phyloP scores from a whole-genome alignment of 306 rosid genomes.

The Argentina anserina region DNA sequence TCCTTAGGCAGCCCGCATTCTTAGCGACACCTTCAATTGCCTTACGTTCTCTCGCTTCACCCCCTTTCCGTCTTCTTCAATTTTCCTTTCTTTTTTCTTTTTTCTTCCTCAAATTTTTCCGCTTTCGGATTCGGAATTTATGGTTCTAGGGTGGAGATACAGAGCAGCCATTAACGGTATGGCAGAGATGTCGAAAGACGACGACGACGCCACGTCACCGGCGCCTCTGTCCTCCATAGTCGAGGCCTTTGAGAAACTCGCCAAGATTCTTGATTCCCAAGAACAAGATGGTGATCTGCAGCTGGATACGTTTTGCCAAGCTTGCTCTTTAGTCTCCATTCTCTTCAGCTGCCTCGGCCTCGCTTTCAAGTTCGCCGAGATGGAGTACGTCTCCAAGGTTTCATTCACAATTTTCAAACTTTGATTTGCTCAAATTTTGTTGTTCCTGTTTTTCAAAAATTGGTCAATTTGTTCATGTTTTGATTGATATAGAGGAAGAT shows the following conservation, averaged over 20 bases:
- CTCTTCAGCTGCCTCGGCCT: conserved; percentile 82
- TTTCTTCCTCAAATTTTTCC: not conserved
- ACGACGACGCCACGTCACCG: not conserved
- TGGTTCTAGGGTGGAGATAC: conserved; percentile 5
- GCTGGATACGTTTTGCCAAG: conserved; percentile 54
- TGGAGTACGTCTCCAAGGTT: conserved; percentile 88
- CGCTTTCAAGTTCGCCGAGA: conserved; percentile 94
- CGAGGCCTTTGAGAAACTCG: conserved; percentile 67
- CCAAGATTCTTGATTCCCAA: conserved; percentile 18
- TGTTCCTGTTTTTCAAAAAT: not conserved
- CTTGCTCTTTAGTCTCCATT: conserved; percentile 58
- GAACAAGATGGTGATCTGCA: conserved; percentile 24
- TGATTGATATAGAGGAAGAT: not conserved
- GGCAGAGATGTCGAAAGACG: conserved; percentile 9
- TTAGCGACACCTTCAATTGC: conserved; percentile 26
- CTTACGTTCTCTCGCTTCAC: not conserved
- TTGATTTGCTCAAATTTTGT: not conserved
- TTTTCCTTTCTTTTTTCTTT: not conserved
- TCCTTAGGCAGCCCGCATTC: conserved; percentile 28
- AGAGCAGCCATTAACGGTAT: conserved; percentile 11
- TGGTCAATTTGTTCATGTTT: not conserved
- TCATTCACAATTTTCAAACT: not conserved
- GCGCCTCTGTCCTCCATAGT: conserved; percentile 62
- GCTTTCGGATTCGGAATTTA: not conserved
- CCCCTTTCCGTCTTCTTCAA: not conserved